Percentiles rank a stretch among this genome's conserved stretches.
Evolutionary conservation across 305 asterid species (phyloP).

Genomic region (Plantago coronopus): DNA sequence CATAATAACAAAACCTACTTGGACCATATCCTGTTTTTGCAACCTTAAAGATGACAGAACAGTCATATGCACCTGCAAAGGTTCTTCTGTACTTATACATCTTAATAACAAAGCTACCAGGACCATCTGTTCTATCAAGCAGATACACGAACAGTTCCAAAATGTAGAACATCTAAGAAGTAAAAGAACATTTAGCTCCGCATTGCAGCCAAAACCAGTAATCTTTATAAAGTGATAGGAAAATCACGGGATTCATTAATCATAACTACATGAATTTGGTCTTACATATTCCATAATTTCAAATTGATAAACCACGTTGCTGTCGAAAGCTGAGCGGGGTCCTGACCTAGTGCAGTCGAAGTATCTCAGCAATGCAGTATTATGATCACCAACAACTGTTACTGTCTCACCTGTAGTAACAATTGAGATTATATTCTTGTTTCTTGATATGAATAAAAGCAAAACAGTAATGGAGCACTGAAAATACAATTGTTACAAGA

Average conservation of each 20-base stretch:
- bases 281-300: slow-evolving; percentile 99
- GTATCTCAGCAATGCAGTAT: slow-evolving; percentile 73
- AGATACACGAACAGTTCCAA: slow-evolving; percentile 1
- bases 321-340: slow-evolving; percentile 98
- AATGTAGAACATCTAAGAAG: slow-evolving; percentile 1
- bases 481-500: background rate
- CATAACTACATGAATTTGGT: slow-evolving; percentile 24
- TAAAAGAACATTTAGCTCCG: slow-evolving; percentile 9
- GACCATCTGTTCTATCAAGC: slow-evolving; percentile 9
- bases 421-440: slow-evolving; percentile 7
- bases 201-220: slow-evolving; percentile 5
- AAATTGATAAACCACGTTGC: slow-evolving; percentile 91
- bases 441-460: background rate
- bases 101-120: no score
- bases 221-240: slow-evolving; percentile 8
- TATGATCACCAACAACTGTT: slow-evolving; percentile 94
- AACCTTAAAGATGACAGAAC: slow-evolving; percentile 6
- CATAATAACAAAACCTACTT: no score
- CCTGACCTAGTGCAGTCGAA: slow-evolving; percentile 98
- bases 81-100: slow-evolving; percentile 5
- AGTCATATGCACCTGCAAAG: slow-evolving; percentile 14
- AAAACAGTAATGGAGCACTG: background rate
- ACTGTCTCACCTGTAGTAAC: slow-evolving; percentile 77
- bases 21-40: background rate
- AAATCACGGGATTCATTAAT: slow-evolving; percentile 14